Base-by-base conservation (phyloP, 2,329 filamentous ascomycete genomes). In the Fusarium camptoceras region DNA sequence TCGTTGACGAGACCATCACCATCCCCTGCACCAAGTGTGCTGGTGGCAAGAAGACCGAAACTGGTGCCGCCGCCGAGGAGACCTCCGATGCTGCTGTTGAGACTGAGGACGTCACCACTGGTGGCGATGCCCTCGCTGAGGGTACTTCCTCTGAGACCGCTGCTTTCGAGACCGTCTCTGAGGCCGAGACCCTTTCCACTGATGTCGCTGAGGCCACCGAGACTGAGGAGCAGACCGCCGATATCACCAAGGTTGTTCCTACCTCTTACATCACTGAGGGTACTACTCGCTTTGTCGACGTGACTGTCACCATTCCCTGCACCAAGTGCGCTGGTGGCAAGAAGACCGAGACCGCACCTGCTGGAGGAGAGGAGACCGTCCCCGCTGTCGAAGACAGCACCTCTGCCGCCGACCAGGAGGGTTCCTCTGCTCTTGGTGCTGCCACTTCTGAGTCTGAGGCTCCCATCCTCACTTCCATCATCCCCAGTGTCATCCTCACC, bases 291-390 rank as follows among this genome's bases (percentile, higher is more conserved):
- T 71, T 22, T 14, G 67, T 74, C 18, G 64, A 73, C 34, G 62
- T 59, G 50, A 70, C 72, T 15, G 61, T 70, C 47, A 68, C 66
- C 16, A 68, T 72, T 18, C 72, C 69, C 8, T 73, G 70, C 64
- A 51, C 66, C 42, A 66, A 63, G 49, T 70, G 61, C 43, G 67
- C 49, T 34, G 66, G 51, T 22, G 60, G 53, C 15, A 66, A 66
- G 62, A 61, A 66, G 42, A 65, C 65, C 24, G 25, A 64, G 53
- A 68, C 66, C 27, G 25, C 47, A 24, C 48, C 42, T 16, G 59
- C 47, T 8, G 55, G 43, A 28, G 61, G 55, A 18, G 54, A 39
- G 4, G 51, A 64, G 41, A 68, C 64, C 39, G 53, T 47, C n/a
- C 50, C 44, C 55, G 62, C 62, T 62, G 20, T 30, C 22, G 61